phyloP scores from a whole-genome alignment of 163 green algal species.

The Scenedesmus sp. region DNA sequence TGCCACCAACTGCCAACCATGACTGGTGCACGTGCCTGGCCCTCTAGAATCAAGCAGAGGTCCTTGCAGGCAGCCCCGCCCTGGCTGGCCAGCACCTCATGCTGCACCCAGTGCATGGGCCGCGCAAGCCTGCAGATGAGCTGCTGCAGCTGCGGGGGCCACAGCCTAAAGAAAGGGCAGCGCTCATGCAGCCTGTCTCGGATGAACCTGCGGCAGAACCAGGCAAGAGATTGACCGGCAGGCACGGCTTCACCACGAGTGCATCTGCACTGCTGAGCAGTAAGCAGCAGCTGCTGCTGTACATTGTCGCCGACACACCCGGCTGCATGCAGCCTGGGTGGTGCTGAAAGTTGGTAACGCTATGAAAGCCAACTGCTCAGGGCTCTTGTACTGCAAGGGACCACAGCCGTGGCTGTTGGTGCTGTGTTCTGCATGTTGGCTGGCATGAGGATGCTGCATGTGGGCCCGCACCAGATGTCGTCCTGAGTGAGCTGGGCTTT shows the following conservation, averaged over 20 bases:
- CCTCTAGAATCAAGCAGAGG: slow-evolving; percentile 30
- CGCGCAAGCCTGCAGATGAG: slow-evolving; percentile 16
- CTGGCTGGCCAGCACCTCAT: slow-evolving; percentile 36
- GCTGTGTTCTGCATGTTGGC: no score
- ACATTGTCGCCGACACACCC: no score
- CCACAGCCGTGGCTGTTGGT: no score
- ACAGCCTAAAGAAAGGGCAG: slow-evolving; percentile 43
- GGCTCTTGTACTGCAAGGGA: not conserved
- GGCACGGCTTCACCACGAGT: not conserved
- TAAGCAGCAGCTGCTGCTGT: no score
- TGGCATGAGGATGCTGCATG: not conserved
- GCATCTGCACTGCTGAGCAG: not conserved
- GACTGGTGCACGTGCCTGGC: not conserved
- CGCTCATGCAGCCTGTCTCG: slow-evolving; percentile 47
- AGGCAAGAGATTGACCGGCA: not conserved
- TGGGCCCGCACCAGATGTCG: not conserved
- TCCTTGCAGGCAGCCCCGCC: not conserved
- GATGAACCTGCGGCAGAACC: not conserved
- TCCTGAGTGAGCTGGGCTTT: slow-evolving; percentile 6
- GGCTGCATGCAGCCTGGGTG: not conserved
- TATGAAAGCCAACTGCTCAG: not conserved
- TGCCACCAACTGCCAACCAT: not conserved
- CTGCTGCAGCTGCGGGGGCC: slow-evolving; percentile 44
- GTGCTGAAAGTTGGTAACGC: no score
- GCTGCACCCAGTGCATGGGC: slow-evolving; percentile 8